Evolutionary conservation across 2,329 filamentous ascomycete species (phyloP).

Genomic region (Alternaria triticina): DNA sequence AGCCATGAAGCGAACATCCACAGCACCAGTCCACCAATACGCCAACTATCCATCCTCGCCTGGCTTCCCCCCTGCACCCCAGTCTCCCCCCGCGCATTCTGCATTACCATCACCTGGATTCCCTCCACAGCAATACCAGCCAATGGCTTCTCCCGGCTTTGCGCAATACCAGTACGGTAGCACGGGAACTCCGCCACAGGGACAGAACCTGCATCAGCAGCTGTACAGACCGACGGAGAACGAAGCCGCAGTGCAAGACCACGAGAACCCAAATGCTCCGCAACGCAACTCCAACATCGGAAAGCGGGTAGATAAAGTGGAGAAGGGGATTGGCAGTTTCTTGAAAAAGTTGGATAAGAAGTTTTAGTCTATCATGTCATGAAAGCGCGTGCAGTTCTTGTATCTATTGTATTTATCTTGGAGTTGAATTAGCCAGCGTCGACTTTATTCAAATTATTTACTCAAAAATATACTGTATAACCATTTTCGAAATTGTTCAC

Average conservation of each 20-base stretch:
- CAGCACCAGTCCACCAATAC: constrained; percentile 45
- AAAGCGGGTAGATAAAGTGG: constrained; percentile 68
- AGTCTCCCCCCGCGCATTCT: constrained; percentile 35
- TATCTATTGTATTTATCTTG: background rate
- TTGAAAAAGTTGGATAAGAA: constrained; percentile 82
- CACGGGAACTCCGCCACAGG: constrained; percentile 38
- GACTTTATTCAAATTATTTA: background rate
- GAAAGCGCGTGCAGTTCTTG: background rate
- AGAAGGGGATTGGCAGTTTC: constrained; percentile 74
- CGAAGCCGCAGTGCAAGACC: constrained; percentile 52
- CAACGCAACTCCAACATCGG: constrained; percentile 63
- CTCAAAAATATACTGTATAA: background rate
- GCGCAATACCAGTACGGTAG: constrained; percentile 60
- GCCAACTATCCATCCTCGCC: constrained; percentile 47
- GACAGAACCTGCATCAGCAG: constrained; percentile 70
- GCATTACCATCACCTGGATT: constrained; percentile 50
- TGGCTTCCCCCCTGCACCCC: constrained; percentile 38
- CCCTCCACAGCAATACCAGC: constrained; percentile 45
- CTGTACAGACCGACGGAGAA: constrained; percentile 71
- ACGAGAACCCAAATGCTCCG: constrained; percentile 26
- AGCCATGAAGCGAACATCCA: constrained; percentile 39
- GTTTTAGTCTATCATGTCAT: constrained; percentile 48
- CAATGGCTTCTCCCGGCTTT: constrained; percentile 56
- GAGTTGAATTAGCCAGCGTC: constrained; percentile 19
- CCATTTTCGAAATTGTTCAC: background rate